phyloP scores from a whole-genome alignment of 1,139 yeast species.

The Debaryomyces sp. region DNA sequence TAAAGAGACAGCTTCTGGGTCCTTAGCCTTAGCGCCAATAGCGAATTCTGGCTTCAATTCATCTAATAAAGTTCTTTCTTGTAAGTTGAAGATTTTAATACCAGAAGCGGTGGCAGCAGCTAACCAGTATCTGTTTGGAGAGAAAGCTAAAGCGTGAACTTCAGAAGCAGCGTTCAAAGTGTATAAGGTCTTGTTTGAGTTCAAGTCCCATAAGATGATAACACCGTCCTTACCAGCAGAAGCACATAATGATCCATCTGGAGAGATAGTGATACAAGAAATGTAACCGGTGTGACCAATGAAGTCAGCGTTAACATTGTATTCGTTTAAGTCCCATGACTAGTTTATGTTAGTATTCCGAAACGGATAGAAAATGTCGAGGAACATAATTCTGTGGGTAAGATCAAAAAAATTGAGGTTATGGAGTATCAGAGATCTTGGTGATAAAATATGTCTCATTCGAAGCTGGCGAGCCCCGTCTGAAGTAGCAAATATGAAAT shows the following conservation, averaged over 20 bases:
- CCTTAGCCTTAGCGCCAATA: constrained; percentile 87
- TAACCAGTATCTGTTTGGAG: constrained; percentile 99
- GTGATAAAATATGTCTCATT: constrained; percentile 97
- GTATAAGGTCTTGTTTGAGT: constrained; percentile 87
- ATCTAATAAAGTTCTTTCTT: constrained; percentile 93
- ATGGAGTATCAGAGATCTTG: constrained; percentile 89
- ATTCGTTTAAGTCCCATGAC: constrained; percentile 95
- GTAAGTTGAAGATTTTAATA: constrained; percentile 98
- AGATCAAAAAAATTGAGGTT: constrained; percentile 5
- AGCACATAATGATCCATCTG: constrained; percentile 99
- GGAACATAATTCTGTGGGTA: background rate
- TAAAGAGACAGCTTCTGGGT: constrained; percentile 97
- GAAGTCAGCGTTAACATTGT: constrained; percentile 92
- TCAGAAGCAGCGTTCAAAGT: constrained; percentile 95
- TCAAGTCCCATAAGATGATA: constrained; percentile 98
- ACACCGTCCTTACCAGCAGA: constrained; percentile 99
- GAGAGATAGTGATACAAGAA: constrained; percentile 96
- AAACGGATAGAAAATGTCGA: constrained; percentile 4
- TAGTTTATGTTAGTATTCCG: constrained; percentile 36
- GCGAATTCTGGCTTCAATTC: constrained; percentile 99
- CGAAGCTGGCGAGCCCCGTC: constrained; percentile 72
- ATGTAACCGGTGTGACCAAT: constrained; percentile 99
- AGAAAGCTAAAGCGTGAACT: constrained; percentile 98
- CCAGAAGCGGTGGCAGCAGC: constrained; percentile 99
- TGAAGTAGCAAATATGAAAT: constrained; percentile 98